These are phyloP conservation scores for Lathyrus sativus DNA, from an alignment of 306 rosid genomes.

Conservation along the genomic window DNA sequence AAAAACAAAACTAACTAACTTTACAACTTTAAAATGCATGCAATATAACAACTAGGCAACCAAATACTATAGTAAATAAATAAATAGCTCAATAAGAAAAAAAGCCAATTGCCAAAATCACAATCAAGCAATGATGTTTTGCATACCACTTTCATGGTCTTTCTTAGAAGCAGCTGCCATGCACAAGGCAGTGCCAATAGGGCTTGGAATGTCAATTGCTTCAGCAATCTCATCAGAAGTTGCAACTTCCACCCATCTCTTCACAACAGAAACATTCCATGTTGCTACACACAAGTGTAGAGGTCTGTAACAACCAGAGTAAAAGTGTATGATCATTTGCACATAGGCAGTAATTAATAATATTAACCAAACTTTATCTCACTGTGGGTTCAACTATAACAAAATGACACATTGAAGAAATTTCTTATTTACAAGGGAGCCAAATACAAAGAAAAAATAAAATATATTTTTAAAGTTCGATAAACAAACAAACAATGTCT, in stretches of 20 bases:
- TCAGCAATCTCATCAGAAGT: conserved; percentile 76
- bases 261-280: conserved; percentile 91
- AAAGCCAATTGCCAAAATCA: conserved; percentile 28
- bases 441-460: too few relatives aligned
- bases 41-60: neutral
- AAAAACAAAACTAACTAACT: neutral
- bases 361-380: conserved; percentile 24
- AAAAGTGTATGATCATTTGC: conserved; percentile 35
- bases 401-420: conserved; percentile 20
- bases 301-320: conserved; percentile 66
- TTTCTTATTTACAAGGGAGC: neutral
- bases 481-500: too few relatives aligned
- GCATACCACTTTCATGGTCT: conserved; percentile 88
- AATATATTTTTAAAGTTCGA: too few relatives aligned
- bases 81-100: conserved; percentile 26
- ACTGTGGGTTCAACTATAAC: conserved; percentile 16
- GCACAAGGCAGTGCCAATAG: conserved; percentile 92
- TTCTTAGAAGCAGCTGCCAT: conserved; percentile 98
- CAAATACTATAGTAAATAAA: conserved; percentile 20
- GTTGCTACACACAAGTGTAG: conserved; percentile 93
- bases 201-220: conserved; percentile 78
- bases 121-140: conserved; percentile 34
- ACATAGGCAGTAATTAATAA: conserved; percentile 17
- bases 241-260: conserved; percentile 94
- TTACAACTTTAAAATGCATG: conserved; percentile 18